These are phyloP conservation scores for Botryotinia narcissicola DNA, from an alignment of 2,329 filamentous ascomycete species.

Conservation along the genomic window DNA sequence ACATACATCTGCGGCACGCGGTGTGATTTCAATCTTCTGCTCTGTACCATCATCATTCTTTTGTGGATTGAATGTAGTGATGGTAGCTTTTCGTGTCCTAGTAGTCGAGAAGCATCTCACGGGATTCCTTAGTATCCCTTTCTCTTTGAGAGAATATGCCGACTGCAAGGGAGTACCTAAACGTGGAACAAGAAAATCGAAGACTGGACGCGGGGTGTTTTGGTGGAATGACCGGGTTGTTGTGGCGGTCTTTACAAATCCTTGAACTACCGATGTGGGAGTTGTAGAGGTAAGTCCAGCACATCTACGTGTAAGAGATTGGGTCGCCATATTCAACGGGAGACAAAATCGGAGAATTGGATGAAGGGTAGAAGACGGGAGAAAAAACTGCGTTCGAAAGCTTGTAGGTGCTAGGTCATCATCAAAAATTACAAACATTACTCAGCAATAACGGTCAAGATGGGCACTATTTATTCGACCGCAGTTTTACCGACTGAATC, in stretches of 20 bases:
- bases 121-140: neutral
- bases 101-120: conserved; percentile 27
- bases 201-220: conserved; percentile 29
- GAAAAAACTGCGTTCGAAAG: neutral
- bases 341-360: neutral
- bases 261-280: conserved; percentile 30
- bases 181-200: conserved; percentile 36
- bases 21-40: conserved; percentile 79
- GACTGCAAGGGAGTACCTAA: conserved; percentile 9
- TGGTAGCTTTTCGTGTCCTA: neutral
- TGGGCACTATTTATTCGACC: neutral
- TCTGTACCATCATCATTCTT: conserved; percentile 80
- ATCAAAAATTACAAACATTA: conserved; percentile 9
- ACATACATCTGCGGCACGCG: conserved; percentile 72
- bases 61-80: conserved; percentile 64
- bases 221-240: conserved; percentile 34
- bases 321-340: conserved; percentile 30
- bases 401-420: neutral
- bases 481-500: neutral
- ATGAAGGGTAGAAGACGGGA: neutral
- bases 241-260: conserved; percentile 31
- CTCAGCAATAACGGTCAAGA: neutral
- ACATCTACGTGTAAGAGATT: conserved; percentile 30
- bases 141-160: neutral
- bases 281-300: conserved; percentile 24